These are phyloP conservation scores for Alternaria longipes DNA, from an alignment of 2,329 filamentous ascomycete genomes.

Conservation along the genomic window DNA sequence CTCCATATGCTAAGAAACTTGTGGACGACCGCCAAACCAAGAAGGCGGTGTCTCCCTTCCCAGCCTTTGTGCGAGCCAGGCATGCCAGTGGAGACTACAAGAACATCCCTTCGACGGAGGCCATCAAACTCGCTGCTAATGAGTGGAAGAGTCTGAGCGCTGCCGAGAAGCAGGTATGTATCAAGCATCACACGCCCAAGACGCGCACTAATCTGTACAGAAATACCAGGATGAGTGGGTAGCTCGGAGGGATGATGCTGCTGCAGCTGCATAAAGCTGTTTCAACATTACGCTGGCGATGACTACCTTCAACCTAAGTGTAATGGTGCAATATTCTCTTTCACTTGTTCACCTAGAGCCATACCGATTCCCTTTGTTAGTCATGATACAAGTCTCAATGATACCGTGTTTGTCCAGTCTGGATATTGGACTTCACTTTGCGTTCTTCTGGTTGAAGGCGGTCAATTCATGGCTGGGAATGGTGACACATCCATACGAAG, in stretches of 20 bases:
- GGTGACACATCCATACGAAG: conserved; percentile 1
- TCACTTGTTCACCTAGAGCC: conserved; percentile 4
- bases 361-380: conserved; percentile 13
- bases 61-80: conserved; percentile 59
- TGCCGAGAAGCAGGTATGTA: conserved; percentile 59
- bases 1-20: conserved; percentile 46
- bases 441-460: not conserved
- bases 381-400: not conserved
- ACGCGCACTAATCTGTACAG: conserved; percentile 26
- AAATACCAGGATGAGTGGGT: not conserved
- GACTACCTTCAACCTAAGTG: not conserved
- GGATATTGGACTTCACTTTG: conserved; percentile 21
- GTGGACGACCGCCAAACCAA: conserved; percentile 65
- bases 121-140: conserved; percentile 50
- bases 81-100: conserved; percentile 60
- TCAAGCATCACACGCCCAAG: not conserved
- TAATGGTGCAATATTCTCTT: not conserved
- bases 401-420: conserved; percentile 23
- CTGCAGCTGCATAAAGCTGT: not conserved
- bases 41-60: conserved; percentile 50
- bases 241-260: not conserved
- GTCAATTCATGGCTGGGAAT: not conserved
- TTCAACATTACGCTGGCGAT: conserved; percentile 23
- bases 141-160: conserved; percentile 61
- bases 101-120: conserved; percentile 55